Conservation (phyloP, 805 yeast genomes). For the Candida argentea region DNA sequence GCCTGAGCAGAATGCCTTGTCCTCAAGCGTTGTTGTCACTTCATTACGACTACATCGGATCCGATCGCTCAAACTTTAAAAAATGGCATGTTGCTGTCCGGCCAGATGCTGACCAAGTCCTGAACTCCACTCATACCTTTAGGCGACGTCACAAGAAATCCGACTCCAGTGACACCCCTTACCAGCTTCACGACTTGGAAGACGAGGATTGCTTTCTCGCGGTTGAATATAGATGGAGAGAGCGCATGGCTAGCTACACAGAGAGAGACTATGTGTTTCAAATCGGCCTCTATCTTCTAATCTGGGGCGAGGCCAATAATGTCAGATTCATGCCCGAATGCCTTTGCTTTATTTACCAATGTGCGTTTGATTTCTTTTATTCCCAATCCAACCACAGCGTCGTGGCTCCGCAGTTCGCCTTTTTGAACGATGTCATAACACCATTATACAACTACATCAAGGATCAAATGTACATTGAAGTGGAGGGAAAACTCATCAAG, state of each 20-base stretch:
- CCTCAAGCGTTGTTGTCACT: slow-evolving; percentile 59
- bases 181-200: slow-evolving; percentile 10
- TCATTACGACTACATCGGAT: slow-evolving; percentile 90
- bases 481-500: slow-evolving; percentile 46
- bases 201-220: slow-evolving; percentile 9
- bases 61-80: slow-evolving; percentile 74
- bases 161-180: slow-evolving; percentile 23
- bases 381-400: slow-evolving; percentile 11
- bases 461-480: slow-evolving; percentile 53
- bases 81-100: slow-evolving; percentile 92
- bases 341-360: slow-evolving; percentile 23
- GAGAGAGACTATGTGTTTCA: slow-evolving; percentile 54
- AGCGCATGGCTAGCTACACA: slow-evolving; percentile 44
- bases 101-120: slow-evolving; percentile 47
- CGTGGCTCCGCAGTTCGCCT: slow-evolving; percentile 11
- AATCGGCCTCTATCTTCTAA: slow-evolving; percentile 49
- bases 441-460: slow-evolving; percentile 51
- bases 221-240: slow-evolving; percentile 49
- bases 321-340: slow-evolving; percentile 40
- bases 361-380: slow-evolving; percentile 14
- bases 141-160: slow-evolving; percentile 9
- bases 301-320: slow-evolving; percentile 77
- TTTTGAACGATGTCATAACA: slow-evolving; percentile 30
- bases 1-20: slow-evolving; percentile 73
- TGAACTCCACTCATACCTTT: slow-evolving; percentile 18